Conservation (phyloP, 352 stramenopile species). For the Elongisporangium prolatum region DNA sequence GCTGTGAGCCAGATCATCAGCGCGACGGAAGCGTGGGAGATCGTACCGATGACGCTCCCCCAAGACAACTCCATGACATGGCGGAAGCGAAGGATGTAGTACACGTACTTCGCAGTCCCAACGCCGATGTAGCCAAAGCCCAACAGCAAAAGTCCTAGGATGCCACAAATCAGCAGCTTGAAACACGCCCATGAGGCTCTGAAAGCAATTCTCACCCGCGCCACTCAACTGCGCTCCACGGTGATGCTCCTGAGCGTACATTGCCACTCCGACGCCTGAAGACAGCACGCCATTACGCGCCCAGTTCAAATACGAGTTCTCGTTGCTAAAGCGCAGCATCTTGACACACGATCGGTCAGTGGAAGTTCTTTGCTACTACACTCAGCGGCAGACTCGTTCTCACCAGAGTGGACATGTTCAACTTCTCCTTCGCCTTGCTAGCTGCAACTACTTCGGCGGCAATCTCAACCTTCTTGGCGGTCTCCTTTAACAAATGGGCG, state of each 20-base stretch:
- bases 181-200: neutral
- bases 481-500: constrained; percentile 4
- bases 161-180: neutral
- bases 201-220: constrained; percentile 30
- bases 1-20: constrained; percentile 84
- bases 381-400: constrained; percentile 2
- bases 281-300: constrained; percentile 80
- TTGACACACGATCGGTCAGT: constrained; percentile 18
- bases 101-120: constrained; percentile 87
- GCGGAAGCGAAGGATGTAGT: constrained; percentile 86
- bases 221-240: constrained; percentile 79
- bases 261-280: constrained; percentile 75
- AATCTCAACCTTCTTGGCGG: constrained; percentile 25
- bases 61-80: constrained; percentile 86
- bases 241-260: constrained; percentile 88
- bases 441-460: constrained; percentile 18
- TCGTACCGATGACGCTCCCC: constrained; percentile 77
- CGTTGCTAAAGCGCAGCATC: constrained; percentile 81
- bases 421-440: constrained; percentile 18
- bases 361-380: neutral
- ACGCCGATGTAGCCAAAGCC: constrained; percentile 87
- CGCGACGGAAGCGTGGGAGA: constrained; percentile 76
- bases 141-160: constrained; percentile 59
- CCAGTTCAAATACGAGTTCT: constrained; percentile 89
- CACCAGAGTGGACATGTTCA: neutral